phyloP scores from a whole-genome alignment of 2,329 filamentous ascomycete species.

The Xylariaceae sp. region DNA sequence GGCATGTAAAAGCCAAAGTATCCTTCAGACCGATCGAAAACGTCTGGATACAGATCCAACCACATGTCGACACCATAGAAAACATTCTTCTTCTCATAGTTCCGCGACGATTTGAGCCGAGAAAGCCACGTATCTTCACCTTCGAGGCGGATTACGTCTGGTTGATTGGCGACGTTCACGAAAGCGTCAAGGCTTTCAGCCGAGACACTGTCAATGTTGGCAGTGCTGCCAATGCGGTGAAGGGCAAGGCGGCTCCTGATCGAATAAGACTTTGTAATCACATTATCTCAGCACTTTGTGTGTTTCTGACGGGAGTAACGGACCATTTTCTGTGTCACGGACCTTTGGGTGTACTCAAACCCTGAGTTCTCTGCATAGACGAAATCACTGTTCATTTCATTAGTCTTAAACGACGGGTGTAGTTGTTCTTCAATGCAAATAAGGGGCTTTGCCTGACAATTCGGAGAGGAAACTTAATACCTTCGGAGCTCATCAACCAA shows the following conservation, averaged over 20 bases:
- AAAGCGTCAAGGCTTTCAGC: conserved; percentile 75
- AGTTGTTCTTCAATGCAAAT: no score
- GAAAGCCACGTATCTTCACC: conserved; percentile 72
- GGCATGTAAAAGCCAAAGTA: conserved; percentile 7
- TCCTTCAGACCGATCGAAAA: conserved; percentile 62
- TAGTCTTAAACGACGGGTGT: no score
- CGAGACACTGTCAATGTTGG: conserved; percentile 77
- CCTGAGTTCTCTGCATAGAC: conserved; percentile 63
- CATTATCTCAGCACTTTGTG: no score
- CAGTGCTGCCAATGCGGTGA: conserved; percentile 69
- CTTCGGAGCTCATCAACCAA: no score
- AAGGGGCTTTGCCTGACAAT: no score
- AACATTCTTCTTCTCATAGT: conserved; percentile 48
- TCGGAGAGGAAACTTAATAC: no score
- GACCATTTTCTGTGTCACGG: no score
- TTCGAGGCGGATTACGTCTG: conserved; percentile 66
- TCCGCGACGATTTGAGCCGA: conserved; percentile 57
- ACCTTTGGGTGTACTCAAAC: conserved; percentile 67
- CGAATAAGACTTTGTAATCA: conserved; percentile 67
- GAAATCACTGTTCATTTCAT: conserved; percentile 63
- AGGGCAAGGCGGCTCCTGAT: conserved; percentile 64
- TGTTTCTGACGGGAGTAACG: no score
- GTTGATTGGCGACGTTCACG: conserved; percentile 71
- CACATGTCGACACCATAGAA: conserved; percentile 79
- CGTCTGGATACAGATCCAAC: conserved; percentile 69